Evolutionary conservation across 2,329 filamentous ascomycete species (phyloP).

Genomic region (Botrytis tulipae): DNA sequence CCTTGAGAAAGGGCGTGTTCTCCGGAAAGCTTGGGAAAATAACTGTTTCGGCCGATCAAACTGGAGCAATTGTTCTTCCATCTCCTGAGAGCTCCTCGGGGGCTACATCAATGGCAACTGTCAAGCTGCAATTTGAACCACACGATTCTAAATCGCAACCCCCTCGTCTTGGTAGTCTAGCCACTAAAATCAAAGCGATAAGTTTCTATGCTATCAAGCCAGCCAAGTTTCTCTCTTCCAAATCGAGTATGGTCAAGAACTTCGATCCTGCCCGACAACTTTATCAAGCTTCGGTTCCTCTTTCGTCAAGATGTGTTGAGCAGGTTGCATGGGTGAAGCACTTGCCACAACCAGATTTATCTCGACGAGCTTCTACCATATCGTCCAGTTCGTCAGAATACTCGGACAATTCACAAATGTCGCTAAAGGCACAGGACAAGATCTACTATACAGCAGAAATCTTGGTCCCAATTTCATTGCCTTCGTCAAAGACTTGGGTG

Average conservation of each 20-base stretch:
- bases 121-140: conserved; percentile 38
- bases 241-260: conserved; percentile 23
- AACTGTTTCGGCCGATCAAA: conserved; percentile 36
- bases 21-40: conserved; percentile 39
- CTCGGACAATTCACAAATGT: conserved; percentile 25
- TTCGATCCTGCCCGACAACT: conserved; percentile 32
- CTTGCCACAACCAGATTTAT: conserved; percentile 26
- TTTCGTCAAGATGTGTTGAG: conserved; percentile 37
- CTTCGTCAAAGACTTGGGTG: conserved; percentile 58
- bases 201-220: conserved; percentile 35
- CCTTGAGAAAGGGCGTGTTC: conserved; percentile 38
- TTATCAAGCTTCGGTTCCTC: conserved; percentile 31
- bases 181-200: conserved; percentile 35
- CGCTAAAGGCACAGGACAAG: conserved; percentile 17
- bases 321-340: conserved; percentile 37
- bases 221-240: conserved; percentile 26
- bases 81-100: conserved; percentile 25
- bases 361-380: conserved; percentile 33
- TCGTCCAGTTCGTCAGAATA: conserved; percentile 33
- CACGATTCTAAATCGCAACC: conserved; percentile 31
- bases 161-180: conserved; percentile 36
- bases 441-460: conserved; percentile 58
- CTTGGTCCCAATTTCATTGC: conserved; percentile 61
- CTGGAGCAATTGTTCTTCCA: conserved; percentile 35
- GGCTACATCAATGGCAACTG: conserved; percentile 34